Conservation (phyloP, 352 stramenopile species). For the Albugo laibachii region DNA sequence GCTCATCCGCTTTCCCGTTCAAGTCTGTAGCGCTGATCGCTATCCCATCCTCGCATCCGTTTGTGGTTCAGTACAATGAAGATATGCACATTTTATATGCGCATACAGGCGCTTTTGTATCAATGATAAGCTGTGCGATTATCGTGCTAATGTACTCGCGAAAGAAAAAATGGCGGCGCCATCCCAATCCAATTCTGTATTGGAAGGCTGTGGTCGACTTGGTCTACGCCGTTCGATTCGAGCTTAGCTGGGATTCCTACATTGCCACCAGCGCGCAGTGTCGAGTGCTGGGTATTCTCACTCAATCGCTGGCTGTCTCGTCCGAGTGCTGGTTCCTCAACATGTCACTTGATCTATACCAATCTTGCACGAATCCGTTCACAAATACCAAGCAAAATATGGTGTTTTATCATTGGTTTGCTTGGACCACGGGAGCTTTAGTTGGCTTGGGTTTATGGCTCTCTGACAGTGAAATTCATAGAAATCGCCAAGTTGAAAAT, state of each 20-base stretch:
- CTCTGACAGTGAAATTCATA: conserved; percentile 23
- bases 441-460: conserved; percentile 36
- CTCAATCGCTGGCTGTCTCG: conserved; percentile 54
- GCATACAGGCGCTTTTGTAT: conserved; percentile 47
- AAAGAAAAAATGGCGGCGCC: conserved; percentile 44
- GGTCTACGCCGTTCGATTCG: conserved; percentile 52
- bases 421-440: conserved; percentile 33
- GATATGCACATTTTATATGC: background rate
- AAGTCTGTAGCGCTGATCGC: too few relatives aligned
- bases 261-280: conserved; percentile 18
- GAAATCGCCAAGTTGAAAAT: conserved; percentile 9
- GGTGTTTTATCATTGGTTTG: conserved; percentile 51
- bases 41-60: too few relatives aligned
- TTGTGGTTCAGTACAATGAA: too few relatives aligned
- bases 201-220: conserved; percentile 61
- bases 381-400: conserved; percentile 59
- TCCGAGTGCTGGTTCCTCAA: conserved; percentile 78
- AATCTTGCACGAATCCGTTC: conserved; percentile 76
- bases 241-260: conserved; percentile 39
- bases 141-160: conserved; percentile 45
- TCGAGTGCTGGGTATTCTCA: conserved; percentile 31
- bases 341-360: conserved; percentile 73
- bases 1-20: too few relatives aligned
- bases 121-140: conserved; percentile 47
- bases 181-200: conserved; percentile 71